Evolutionary conservation across 768 basidiomycete species (phyloP).

Genomic region (Suillus paluster): DNA sequence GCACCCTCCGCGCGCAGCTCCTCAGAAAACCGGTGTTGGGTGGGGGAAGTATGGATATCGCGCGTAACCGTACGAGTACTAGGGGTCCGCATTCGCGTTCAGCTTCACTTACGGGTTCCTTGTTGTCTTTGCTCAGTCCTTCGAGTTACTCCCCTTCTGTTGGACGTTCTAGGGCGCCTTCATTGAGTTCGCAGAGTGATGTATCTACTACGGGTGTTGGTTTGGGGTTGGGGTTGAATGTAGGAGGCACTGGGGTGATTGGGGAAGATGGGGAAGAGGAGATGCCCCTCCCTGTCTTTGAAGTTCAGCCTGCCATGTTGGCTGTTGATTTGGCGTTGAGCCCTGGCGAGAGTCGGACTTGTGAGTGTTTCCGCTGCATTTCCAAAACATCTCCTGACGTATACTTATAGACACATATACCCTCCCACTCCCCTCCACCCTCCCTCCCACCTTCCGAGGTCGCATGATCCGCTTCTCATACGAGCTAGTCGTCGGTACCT

Average conservation of each 20-base stretch:
- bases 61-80: conserved; percentile 42
- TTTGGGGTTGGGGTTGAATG: conserved; percentile 33
- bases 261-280: conserved; percentile 63
- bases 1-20: conserved; percentile 53
- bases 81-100: conserved; percentile 44
- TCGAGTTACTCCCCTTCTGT: not conserved
- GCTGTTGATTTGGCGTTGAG: conserved; percentile 83
- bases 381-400: not conserved
- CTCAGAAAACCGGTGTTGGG: conserved; percentile 52
- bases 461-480: conserved; percentile 86
- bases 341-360: conserved; percentile 85
- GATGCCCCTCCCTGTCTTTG: conserved; percentile 79
- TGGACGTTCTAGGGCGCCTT: conserved; percentile 22
- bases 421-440: conserved; percentile 69
- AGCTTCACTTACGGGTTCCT: conserved; percentile 53
- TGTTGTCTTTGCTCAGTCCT: conserved; percentile 46
- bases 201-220: conserved; percentile 8
- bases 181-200: conserved; percentile 27
- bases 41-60: conserved; percentile 83
- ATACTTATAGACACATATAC: conserved; percentile 72
- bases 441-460: conserved; percentile 92
- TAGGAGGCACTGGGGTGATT: conserved; percentile 17
- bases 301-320: conserved; percentile 84
- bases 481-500: conserved; percentile 87
- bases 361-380: conserved; percentile 42